Evolutionary conservation across 257 asterid genomes (phyloP).

Genomic region (Anisodus acutangulus): DNA sequence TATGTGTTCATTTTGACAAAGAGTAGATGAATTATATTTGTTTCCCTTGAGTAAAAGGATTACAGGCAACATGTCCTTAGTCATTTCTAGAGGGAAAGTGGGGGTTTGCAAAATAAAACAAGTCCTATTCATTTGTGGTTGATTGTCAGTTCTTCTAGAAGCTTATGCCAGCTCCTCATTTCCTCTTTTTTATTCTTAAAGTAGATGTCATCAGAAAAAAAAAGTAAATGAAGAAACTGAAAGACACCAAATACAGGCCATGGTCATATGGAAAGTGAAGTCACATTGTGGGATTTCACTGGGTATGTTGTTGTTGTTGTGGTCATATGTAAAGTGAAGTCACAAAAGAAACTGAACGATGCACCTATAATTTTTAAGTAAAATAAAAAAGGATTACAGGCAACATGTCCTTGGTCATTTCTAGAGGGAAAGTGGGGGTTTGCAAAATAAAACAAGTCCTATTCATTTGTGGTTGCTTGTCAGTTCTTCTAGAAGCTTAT

Average conservation of each 20-base stretch:
- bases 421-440: too few relatives aligned
- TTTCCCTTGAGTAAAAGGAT: slow-evolving; percentile 4
- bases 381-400: background rate
- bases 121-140: background rate
- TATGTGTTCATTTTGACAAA: background rate
- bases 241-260: slow-evolving; percentile 13
- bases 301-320: too few relatives aligned
- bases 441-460: background rate
- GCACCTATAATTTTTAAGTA: background rate
- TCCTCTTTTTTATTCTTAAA: background rate
- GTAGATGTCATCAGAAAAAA: background rate
- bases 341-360: background rate
- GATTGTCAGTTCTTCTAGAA: slow-evolving; percentile 9
- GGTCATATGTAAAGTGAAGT: too few relatives aligned
- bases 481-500: slow-evolving; percentile 9
- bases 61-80: background rate
- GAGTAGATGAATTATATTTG: background rate
- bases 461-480: slow-evolving; percentile 8
- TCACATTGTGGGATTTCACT: background rate
- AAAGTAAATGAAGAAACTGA: slow-evolving; percentile 21
- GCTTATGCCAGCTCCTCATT: background rate
- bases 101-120: slow-evolving; percentile 4
- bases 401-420: too few relatives aligned
- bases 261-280: background rate
- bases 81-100: background rate